Base-by-base conservation (phyloP, 148 eudicot species). In the Chenopodium suecicum region DNA sequence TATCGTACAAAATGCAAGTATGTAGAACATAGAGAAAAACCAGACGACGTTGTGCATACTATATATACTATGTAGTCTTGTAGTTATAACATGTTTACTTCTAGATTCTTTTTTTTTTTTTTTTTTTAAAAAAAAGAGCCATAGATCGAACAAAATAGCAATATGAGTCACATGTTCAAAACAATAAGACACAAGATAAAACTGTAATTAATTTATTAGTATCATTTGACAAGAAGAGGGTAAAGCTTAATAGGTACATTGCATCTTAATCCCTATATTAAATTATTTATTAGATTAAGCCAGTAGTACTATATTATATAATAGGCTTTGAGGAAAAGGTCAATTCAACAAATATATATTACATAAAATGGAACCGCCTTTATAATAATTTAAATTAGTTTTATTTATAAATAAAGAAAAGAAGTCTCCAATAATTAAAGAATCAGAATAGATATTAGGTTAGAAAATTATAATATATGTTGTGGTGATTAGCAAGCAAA, bases 401-500 rank as follows among this genome's bases (percentile, higher is more conserved):
- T 46, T 6, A 41, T 41, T 41, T 41, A 41, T 41, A 41, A 6
- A 41, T 5, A 41, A 32, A 71, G 31, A 19, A 37, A 77, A 82
- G 27, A 16, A 9, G 60, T n/a, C 16, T 72, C 73, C 77, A 84
- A 84, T 84, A 76, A 84, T 84, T 80, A 84, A 37, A 76, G 31
- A n/a, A 80, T 31, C 29, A 67, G 46, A 20, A 25, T 8, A 80
- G 58, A 47, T 46, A 72, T 56, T 50, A 34, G 25, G 75, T 34
- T 31, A 58, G 82, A 52, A 37, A 64, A 44, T 11, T 50, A 12
- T 50, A 50, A 9, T 56, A 31, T 31, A 72, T 66, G 76, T 23
- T 73, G 76, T 46, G 77, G 86, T 67, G 72, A 70, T 60, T 63
- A 78, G 73, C 29, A 76, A 80, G 76, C 54, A 58, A 41, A 80